Percentiles rank a stretch among this genome's conserved stretches.
Evolutionary conservation across 148 eudicot genomes (phyloP).

Genomic region (Cornus suecica): DNA sequence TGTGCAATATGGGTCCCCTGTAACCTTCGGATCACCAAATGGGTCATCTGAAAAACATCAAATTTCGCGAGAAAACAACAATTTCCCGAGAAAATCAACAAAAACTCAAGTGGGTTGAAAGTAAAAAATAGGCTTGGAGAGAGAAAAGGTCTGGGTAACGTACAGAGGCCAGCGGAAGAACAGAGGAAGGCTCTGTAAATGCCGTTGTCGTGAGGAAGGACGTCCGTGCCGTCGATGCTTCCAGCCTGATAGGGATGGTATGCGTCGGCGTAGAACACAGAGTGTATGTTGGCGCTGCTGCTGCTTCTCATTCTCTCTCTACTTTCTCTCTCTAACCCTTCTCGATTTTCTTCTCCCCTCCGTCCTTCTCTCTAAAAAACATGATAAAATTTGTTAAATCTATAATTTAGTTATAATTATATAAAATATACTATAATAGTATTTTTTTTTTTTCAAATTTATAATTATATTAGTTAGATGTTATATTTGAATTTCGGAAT

Average conservation of each 20-base stretch:
- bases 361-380: no score
- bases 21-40: conserved; percentile 83
- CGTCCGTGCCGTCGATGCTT: conserved; percentile 94
- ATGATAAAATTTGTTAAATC: no score
- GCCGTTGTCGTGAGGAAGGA: conserved; percentile 89
- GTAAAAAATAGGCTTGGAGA: neutral
- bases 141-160: neutral
- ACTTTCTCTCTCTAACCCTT: neutral
- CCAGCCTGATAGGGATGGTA: conserved; percentile 97
- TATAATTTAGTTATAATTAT: no score
- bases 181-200: conserved; percentile 83
- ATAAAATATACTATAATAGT: no score
- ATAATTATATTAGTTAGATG: no score
- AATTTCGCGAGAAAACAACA: no score
- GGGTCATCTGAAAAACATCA: conserved; percentile 68
- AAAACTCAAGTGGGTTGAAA: neutral
- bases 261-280: conserved; percentile 72
- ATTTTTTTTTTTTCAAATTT: no score
- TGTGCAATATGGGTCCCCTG: conserved; percentile 81
- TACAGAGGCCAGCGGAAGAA: conserved; percentile 86
- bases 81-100: neutral
- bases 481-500: no score
- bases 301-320: conserved; percentile 24
- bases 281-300: conserved; percentile 30
- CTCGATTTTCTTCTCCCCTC: no score